phyloP scores from a whole-genome alignment of 495 filamentous ascomycete species.

The Daldinia childiae region DNA sequence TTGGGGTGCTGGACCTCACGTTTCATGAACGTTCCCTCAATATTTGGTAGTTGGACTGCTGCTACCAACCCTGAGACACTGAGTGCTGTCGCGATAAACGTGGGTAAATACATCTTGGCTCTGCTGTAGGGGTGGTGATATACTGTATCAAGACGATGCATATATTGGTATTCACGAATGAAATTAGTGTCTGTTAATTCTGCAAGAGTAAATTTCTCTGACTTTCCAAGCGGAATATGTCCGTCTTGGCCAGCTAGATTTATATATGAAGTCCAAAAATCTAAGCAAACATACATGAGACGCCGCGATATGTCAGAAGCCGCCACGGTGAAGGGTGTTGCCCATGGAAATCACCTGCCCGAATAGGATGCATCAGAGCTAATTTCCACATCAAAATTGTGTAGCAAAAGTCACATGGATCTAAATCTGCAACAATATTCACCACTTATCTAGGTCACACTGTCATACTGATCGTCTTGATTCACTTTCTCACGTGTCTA shows the following conservation, averaged over 20 bases:
- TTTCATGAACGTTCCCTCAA: constrained; percentile 6
- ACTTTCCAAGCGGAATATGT: not conserved
- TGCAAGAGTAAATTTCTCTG: not conserved
- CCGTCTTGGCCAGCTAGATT: not conserved
- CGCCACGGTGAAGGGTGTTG: not conserved
- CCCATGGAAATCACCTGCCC: constrained; percentile 14
- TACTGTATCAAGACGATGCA: not conserved
- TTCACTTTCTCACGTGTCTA: not conserved
- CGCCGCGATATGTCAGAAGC: not conserved
- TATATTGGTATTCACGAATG: not conserved
- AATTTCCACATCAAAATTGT: not conserved
- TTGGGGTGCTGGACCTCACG: constrained; percentile 21
- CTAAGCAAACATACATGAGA: not conserved
- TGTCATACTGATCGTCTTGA: not conserved
- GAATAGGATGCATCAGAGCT: constrained; percentile 9
- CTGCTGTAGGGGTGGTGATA: not conserved
- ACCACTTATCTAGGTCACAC: not conserved
- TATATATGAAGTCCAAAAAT: not conserved
- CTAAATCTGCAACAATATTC: not conserved
- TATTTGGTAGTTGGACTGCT: constrained; percentile 3
- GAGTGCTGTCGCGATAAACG: not conserved
- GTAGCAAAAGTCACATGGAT: not conserved
- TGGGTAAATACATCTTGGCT: constrained; percentile 7
- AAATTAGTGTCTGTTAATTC: not conserved
- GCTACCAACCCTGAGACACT: not conserved